Evolutionary conservation across 495 filamentous ascomycete species (phyloP).

Genomic region (Aspergillus baeticus): DNA sequence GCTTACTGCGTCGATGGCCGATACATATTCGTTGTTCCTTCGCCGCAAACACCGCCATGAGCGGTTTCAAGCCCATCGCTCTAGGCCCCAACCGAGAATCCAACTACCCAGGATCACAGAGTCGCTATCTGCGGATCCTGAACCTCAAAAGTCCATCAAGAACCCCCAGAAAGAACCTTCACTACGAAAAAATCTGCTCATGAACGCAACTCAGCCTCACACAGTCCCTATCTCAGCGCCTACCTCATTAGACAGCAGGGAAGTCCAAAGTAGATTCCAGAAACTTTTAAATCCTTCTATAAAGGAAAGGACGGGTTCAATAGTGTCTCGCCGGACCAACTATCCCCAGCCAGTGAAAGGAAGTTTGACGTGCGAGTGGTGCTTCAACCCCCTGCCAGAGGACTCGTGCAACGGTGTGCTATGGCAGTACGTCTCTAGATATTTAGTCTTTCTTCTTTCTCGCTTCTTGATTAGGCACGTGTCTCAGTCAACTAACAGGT

Average conservation of each 20-base stretch:
- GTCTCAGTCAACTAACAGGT: no score
- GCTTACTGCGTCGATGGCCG: neutral
- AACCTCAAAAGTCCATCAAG: no score
- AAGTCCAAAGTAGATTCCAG: neutral
- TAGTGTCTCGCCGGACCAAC: neutral
- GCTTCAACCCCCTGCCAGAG: neutral
- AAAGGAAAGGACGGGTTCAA: neutral
- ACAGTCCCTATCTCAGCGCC: no score
- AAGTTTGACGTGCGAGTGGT: conserved; percentile 3
- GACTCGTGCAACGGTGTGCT: no score
- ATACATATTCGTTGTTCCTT: neutral
- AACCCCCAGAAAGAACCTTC: no score
- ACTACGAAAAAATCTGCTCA: no score
- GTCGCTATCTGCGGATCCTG: neutral
- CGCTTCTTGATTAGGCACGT: no score
- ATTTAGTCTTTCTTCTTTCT: no score
- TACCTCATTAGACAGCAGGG: neutral
- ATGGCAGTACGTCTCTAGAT: no score
- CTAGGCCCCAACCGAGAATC: neutral
- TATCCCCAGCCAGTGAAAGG: conserved; percentile 4
- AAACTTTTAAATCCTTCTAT: neutral
- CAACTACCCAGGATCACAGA: neutral
- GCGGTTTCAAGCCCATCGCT: neutral
- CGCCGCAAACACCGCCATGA: neutral
- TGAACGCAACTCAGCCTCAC: no score